Conservation (phyloP, 805 yeast species). For the Candida anglica region DNA sequence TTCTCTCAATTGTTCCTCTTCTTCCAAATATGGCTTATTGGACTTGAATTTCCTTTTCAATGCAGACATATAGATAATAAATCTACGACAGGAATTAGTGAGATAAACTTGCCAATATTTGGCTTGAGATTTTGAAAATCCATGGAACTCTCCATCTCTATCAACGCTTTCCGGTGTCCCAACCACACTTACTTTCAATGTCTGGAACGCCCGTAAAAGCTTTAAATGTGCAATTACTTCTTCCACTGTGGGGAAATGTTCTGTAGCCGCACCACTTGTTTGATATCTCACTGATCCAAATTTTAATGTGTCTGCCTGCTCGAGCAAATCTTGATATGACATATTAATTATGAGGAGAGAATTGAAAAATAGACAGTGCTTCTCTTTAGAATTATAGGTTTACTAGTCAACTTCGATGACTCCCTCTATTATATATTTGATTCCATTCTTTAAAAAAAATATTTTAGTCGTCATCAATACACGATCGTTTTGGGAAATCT, state of each 20-base stretch:
- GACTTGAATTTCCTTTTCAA: conserved; percentile 2
- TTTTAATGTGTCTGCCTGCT: background rate
- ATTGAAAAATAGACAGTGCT: too few species aligned
- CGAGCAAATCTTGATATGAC: background rate
- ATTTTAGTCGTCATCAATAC: too few species aligned
- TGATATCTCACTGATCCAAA: too few species aligned
- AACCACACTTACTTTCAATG: conserved; percentile 11
- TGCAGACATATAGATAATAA: conserved; percentile 16
- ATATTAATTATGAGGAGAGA: background rate
- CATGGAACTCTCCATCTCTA: conserved; percentile 1
- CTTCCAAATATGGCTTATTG: too few species aligned
- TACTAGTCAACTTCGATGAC: too few species aligned
- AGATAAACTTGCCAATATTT: conserved; percentile 20
- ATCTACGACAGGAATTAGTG: conserved; percentile 18
- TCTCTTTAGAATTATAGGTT: too few species aligned
- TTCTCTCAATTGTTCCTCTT: too few species aligned
- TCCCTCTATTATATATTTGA: too few species aligned
- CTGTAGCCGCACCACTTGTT: too few species aligned
- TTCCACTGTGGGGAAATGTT: conserved; percentile 6
- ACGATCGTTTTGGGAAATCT: too few species aligned
- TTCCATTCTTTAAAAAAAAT: too few species aligned
- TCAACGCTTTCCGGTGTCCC: conserved; percentile 2
- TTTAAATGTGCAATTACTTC: conserved; percentile 19
- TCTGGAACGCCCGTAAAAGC: conserved; percentile 16
- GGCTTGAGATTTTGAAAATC: background rate